phyloP scores from a whole-genome alignment of 2,329 filamentous ascomycete species.

The Neurospora sp. region DNA sequence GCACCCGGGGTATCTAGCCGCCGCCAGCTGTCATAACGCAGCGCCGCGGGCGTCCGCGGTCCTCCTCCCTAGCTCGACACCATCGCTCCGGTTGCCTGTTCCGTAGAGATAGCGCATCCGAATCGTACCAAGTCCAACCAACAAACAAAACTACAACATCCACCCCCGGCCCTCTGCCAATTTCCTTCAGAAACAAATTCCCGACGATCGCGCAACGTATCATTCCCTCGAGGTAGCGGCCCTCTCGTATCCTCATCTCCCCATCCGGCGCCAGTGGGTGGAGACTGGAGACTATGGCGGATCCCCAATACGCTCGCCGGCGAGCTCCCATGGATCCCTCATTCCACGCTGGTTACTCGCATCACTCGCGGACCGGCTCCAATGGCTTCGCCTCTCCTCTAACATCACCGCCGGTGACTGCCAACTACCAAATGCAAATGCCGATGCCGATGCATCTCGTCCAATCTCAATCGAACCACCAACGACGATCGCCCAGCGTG shows the following conservation, averaged over 20 bases:
- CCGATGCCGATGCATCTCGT: constrained; percentile 20
- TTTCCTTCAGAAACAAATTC: neutral
- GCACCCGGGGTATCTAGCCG: neutral
- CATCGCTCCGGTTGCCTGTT: neutral
- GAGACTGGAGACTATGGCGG: constrained; percentile 20
- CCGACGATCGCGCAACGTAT: neutral
- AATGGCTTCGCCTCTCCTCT: constrained; percentile 33
- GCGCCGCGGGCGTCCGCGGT: neutral
- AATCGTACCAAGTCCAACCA: neutral
- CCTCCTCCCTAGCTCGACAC: neutral
- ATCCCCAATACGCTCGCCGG: constrained; percentile 22
- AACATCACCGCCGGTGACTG: constrained; percentile 16
- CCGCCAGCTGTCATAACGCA: neutral
- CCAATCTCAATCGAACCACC: constrained; percentile 29
- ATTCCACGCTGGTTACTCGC: constrained; percentile 32
- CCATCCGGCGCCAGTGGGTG: neutral
- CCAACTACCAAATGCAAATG: constrained; percentile 25
- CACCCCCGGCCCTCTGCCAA: neutral
- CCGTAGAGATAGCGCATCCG: neutral
- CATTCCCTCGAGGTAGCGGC: neutral
- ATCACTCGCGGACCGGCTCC: constrained; percentile 47
- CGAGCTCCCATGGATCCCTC: constrained; percentile 20
- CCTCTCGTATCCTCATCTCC: neutral
- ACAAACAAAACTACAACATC: neutral
- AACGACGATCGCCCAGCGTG: constrained; percentile 53